Conservation (phyloP, 768 basidiomycete genomes). For the Auriscalpium vulgare region DNA sequence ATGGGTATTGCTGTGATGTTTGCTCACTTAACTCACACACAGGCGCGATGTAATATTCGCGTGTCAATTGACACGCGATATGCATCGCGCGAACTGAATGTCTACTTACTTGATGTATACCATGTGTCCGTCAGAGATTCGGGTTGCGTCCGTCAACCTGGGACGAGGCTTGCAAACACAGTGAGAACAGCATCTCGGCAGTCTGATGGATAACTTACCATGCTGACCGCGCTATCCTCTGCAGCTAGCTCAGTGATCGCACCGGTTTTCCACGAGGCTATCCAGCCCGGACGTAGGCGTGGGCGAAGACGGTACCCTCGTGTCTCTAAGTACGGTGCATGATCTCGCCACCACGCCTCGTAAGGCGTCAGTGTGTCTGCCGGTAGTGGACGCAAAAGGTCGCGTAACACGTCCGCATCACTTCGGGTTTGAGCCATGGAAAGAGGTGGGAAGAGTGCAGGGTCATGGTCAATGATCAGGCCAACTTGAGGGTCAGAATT, state of each 20-base stretch:
- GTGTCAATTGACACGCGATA: no score
- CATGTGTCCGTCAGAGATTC: not conserved
- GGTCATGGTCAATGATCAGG: no score
- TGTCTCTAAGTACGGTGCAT: not conserved
- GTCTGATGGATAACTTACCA: not conserved
- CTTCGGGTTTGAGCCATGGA: no score
- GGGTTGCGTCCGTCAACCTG: not conserved
- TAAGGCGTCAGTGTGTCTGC: not conserved
- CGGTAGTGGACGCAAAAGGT: not conserved
- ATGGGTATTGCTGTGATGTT: no score
- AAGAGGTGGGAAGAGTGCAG: no score
- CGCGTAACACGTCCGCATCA: no score
- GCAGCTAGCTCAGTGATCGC: not conserved
- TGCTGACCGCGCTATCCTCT: not conserved
- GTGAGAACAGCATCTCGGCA: not conserved
- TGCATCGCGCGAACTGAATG: no score
- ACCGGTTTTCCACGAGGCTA: not conserved
- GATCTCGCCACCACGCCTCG: not conserved
- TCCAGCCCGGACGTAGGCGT: constrained; percentile 1
- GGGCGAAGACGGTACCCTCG: not conserved
- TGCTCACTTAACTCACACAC: no score
- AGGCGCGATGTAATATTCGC: no score
- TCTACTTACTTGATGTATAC: not conserved
- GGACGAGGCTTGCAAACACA: no score
- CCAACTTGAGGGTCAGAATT: no score